Conservation (phyloP, 2,329 filamentous ascomycete species). For the Neofusicoccum kwambonambiense region DNA sequence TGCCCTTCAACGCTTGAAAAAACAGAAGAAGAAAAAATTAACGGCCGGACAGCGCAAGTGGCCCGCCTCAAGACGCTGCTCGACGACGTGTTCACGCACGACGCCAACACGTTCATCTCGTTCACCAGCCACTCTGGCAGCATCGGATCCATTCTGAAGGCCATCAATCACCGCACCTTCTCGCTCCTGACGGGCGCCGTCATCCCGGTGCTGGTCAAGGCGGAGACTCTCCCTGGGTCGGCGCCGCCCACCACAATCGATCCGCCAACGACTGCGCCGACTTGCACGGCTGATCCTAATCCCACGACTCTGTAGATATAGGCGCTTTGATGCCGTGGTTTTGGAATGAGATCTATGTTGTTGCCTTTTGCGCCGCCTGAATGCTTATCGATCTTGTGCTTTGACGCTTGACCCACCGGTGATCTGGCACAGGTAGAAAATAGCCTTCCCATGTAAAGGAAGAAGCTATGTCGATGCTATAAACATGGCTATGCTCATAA, state of each 20-base stretch:
- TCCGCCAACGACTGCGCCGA: slow-evolving; percentile 7
- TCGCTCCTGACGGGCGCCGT: slow-evolving; percentile 64
- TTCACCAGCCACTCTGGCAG: slow-evolving; percentile 60
- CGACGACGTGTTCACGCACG: slow-evolving; percentile 53
- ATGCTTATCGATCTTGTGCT: too few relatives aligned
- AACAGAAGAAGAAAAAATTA: not conserved
- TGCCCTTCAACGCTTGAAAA: not conserved
- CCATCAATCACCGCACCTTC: slow-evolving; percentile 62
- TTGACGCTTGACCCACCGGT: too few relatives aligned
- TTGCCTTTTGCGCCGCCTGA: too few relatives aligned
- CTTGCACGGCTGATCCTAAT: slow-evolving; percentile 3
- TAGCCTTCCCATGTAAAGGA: too few relatives aligned
- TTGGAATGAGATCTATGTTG: too few relatives aligned
- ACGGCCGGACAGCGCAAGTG: not conserved
- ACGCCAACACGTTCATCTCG: slow-evolving; percentile 50
- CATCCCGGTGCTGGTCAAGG: slow-evolving; percentile 66
- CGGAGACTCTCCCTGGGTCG: slow-evolving; percentile 40
- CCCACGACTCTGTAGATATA: not conserved
- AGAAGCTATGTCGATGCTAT: too few relatives aligned
- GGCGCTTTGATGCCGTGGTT: too few relatives aligned
- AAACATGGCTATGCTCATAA: too few relatives aligned
- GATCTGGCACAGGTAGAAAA: too few relatives aligned
- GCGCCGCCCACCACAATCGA: not conserved
- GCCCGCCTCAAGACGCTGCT: slow-evolving; percentile 40
- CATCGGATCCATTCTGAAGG: slow-evolving; percentile 55